Evolutionary conservation across 1,139 yeast genomes (phyloP), one percentile per base, ranked within the genome.

Genomic region (Wickerhamomyces sp.): DNA sequence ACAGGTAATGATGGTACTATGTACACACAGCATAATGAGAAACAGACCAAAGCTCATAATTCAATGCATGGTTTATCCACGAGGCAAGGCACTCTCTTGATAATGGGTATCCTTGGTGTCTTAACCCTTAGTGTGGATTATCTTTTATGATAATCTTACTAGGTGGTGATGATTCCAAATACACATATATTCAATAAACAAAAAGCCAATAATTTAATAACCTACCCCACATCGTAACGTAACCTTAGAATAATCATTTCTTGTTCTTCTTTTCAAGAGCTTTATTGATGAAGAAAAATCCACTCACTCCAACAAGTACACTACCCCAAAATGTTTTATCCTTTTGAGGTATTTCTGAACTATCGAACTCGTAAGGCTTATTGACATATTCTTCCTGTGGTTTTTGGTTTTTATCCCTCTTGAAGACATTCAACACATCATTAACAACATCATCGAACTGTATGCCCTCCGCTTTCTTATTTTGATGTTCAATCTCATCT

Each of bases 261-360:
- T 24, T 10, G 24, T 21, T 21, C 10, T 35, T 39, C 13, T 38
- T 41, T 4, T 36, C 27, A 21, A 42, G 40, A 41, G 54, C 46
- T 22, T 46, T 44, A 10, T 30, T 30, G 6, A 52, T 15, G 7
- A 41, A 28, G 51, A 52, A 52, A 55, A 58, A 50, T 17, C 45
- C 42, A 34, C 51, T 54, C 32, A 51, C 42, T 18, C 44, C 46
- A 16, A 49, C 54, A 9, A 45, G 24, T 27, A 45, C 35, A 14
- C 52, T 49, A 7, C 42, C 50, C 27, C 47, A 44, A 15, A 51
- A 34, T 2, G 33, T 37, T 35, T 52, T 52, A 21, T 55, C 59
- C 4, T 38, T 32, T 3, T 30, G 7, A 5, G 48, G 31, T 9
- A 55, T 38, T 3, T 44, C 33, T 10, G 40, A 26, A n/a, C 47